Evolutionary conservation across 371 early-diverging fungal genomes (phyloP).

Genomic region (Mucor racemosus): DNA sequence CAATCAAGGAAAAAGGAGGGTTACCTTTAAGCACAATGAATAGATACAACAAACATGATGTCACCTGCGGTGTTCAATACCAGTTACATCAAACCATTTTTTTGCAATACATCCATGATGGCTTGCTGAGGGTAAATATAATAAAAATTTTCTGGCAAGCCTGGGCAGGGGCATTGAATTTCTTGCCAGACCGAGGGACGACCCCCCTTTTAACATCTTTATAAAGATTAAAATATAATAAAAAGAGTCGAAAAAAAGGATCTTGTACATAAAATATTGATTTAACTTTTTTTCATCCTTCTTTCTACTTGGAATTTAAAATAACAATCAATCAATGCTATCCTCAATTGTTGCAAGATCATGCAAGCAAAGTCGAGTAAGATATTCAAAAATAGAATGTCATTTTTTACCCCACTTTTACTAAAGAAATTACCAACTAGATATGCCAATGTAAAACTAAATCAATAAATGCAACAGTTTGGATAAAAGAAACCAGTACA

Average conservation of each 20-base stretch:
- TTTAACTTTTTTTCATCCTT: neutral
- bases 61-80: slow-evolving; percentile 1
- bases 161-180: slow-evolving; percentile 5
- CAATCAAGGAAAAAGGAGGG: no score
- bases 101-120: neutral
- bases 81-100: slow-evolving; percentile 1
- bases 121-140: neutral
- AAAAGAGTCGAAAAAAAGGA: neutral
- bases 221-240: neutral
- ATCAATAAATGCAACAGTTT: neutral
- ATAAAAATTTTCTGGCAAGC: slow-evolving; percentile 1
- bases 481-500: slow-evolving; percentile 5
- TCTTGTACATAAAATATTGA: neutral
- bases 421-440: neutral
- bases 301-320: neutral
- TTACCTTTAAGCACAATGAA: neutral
- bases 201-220: slow-evolving; percentile 1
- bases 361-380: slow-evolving; percentile 24
- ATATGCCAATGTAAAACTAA: slow-evolving; percentile 4
- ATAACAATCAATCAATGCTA: slow-evolving; percentile 5
- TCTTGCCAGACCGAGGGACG: neutral
- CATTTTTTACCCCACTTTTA: neutral
- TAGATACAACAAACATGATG: neutral
- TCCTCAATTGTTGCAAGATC: slow-evolving; percentile 20
- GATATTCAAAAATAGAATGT: neutral